Evolutionary conservation across 2,329 filamentous ascomycete genomes (phyloP), one percentile per base, ranked within the genome.

Genomic region (Botrytis fragariae): DNA sequence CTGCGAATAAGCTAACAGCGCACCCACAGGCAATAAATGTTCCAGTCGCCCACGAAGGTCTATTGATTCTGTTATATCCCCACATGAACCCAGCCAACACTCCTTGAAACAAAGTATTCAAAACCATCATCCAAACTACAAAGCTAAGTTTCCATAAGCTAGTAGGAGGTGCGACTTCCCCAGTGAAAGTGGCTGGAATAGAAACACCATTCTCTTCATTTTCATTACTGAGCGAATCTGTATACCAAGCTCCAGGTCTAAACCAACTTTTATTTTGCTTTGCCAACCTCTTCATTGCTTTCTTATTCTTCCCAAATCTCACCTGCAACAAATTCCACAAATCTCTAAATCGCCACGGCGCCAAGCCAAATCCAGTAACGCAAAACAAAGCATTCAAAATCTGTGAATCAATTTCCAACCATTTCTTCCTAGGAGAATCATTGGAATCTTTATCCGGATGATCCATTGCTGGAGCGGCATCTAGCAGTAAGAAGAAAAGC

Each of bases 401-500:
- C 64, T 77, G 75, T 12, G 73, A 74, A 51, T 77, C 75, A 78
- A 89, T 90, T 82, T 97, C 93, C 76, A 97, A 88, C 93, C 94
- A 97, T 74, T 90, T 91, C 32, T 91, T 86, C 25, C 93, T 88
- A 1, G 92, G 89, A 0, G 92, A 93, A 78, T 93, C 83, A 79
- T 93, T 90, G 76, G 91, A 85, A 79, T 92, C 86, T 83, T 92
- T 94, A 62, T 84, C 83, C 0, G 87, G 90, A 78, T 86, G 83
- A 84, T 93, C 93, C 91, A 93, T 93, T 74, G 89, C 88, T 5
- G 91, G 90, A 3, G 88, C 84, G 74, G 86, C 93, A 77, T 93
- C 92, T 83, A 90, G 91, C 37, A 97, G 88, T 3, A 97, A 85
- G 29, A 97, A 85, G 83, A 97, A 96, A n/a, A 97, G 86, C 93